Conservation (phyloP, 805 yeast genomes). For the Wickerhamiella galacta region DNA sequence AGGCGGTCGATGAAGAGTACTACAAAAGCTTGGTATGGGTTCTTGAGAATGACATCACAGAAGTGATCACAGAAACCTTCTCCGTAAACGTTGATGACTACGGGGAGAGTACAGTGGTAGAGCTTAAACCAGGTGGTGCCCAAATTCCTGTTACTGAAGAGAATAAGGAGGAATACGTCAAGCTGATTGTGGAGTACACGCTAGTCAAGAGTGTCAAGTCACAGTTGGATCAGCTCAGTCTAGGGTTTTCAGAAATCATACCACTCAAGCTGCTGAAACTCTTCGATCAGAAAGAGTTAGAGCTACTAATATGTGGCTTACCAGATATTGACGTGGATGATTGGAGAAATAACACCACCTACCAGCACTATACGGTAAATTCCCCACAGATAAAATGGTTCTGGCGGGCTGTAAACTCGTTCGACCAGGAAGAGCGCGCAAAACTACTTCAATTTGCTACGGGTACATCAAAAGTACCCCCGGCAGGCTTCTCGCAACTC, state of each 20-base stretch:
- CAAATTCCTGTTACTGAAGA: constrained; percentile 76
- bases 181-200: constrained; percentile 71
- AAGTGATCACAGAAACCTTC: constrained; percentile 84
- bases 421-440: constrained; percentile 87
- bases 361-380: constrained; percentile 65
- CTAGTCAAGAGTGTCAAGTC: constrained; percentile 68
- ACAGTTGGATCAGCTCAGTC: constrained; percentile 68
- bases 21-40: constrained; percentile 90
- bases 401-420: constrained; percentile 94
- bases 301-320: constrained; percentile 77
- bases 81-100: constrained; percentile 86
- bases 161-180: constrained; percentile 80
- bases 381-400: constrained; percentile 89
- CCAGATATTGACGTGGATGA: constrained; percentile 94
- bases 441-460: constrained; percentile 89
- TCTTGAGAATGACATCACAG: constrained; percentile 91
- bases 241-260: constrained; percentile 80
- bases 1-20: constrained; percentile 79
- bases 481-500: constrained; percentile 80
- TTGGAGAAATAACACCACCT: constrained; percentile 73
- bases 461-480: constrained; percentile 92
- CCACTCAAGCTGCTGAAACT: constrained; percentile 69
- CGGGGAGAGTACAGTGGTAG: constrained; percentile 75
- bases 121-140: constrained; percentile 67
- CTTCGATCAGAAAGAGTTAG: constrained; percentile 91